Percentiles rank a stretch among this genome's conserved stretches.
phyloP scores from a whole-genome alignment of 805 yeast genomes.

The Wickerhamiella cacticola region DNA sequence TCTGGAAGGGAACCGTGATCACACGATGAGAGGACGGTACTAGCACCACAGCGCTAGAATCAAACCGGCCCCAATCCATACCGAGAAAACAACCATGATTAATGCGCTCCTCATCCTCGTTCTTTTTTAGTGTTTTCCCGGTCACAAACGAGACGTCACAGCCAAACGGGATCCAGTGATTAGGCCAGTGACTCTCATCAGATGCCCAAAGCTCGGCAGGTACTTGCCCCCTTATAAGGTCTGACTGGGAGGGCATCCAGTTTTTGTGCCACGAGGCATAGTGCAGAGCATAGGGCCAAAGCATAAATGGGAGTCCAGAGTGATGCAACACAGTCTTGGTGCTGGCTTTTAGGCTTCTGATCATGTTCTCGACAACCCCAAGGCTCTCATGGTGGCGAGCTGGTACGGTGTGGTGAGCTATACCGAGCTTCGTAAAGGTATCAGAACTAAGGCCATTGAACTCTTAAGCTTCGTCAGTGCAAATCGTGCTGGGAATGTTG shows the following conservation, averaged over 20 bases:
- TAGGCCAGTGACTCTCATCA: neutral
- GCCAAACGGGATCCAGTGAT: neutral
- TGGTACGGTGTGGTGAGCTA: neutral
- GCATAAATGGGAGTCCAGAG: neutral
- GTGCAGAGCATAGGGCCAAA: neutral
- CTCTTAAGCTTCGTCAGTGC: constrained; percentile 2
- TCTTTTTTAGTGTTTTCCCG: neutral
- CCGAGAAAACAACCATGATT: neutral
- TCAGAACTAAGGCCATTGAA: neutral
- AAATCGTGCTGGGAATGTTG: neutral
- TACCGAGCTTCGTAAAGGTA: neutral
- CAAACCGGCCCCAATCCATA: neutral
- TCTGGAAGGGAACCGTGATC: neutral
- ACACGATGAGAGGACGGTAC: neutral
- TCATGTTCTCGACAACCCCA: neutral
- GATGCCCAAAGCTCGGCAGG: neutral
- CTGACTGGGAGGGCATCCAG: neutral
- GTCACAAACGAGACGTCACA: neutral
- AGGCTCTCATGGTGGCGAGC: neutral
- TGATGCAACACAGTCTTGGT: neutral
- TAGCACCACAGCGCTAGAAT: neutral
- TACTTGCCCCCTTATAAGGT: neutral
- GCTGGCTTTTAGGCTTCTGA: neutral
- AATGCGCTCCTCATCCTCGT: neutral
- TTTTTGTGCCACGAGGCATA: neutral